Evolutionary conservation across 2,329 filamentous ascomycete genomes (phyloP), one percentile per base, ranked within the genome.

Genomic region (Coleophoma cylindrospora): DNA sequence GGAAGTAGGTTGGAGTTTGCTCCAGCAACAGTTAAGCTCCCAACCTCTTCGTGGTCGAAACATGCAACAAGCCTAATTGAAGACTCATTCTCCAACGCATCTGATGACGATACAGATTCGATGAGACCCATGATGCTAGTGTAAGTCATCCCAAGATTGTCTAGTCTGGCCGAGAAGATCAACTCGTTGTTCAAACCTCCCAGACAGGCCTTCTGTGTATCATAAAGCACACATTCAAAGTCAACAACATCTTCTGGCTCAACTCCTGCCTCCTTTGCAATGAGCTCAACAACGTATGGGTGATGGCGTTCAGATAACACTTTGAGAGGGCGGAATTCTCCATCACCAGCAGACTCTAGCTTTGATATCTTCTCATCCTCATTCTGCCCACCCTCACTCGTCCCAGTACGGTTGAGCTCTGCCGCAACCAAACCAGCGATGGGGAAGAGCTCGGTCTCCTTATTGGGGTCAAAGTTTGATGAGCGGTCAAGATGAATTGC

Each of bases 21-120:
- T 54, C 94, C 94, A 64, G 99, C 94, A 5, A 92, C 91, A 3
- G 91, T 95, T 51, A 81, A 84, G 54, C 89, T 95, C 48, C 94
- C 94, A 63, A 99, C 94, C 67, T 99, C 94, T 70, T 99, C 94
- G 71, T 99, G 91, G 67, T 99, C 94, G 68, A 99, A 99, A 70
- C 92, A 89, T 34, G 91, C 87, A 58, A 95, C 86, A n/a, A 99
- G 76, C 43, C 94, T 89, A 63, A 97, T 96, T 15, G 82, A 86
- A 3, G 81, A 74, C 64, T 96, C 92, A 19, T 86, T 71, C 40
- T 90, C 82, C 27, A 97, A 79, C 6, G 86, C 79, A 4, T 75
- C 71, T 12, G 80, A 67, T 3, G 81, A 76, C 17, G 76, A 70
- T 22, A 95, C 74, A 0, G 92, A 96, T 56, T 86, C 79, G 61